phyloP scores from a whole-genome alignment of 345 rosid genomes.

The Lenwebbia sp. region DNA sequence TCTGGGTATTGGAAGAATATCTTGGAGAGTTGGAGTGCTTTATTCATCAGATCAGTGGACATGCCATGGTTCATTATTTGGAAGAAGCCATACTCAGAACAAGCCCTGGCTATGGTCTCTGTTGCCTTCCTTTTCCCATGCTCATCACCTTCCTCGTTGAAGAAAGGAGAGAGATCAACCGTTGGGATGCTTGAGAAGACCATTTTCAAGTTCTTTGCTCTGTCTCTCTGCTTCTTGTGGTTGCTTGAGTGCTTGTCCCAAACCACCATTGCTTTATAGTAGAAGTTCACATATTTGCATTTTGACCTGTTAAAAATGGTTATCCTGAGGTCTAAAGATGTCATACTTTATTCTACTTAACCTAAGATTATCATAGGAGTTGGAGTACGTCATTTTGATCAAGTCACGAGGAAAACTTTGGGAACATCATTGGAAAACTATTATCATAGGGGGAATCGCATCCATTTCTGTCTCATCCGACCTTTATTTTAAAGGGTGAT shows the following conservation, averaged over 20 bases:
- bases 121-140: slow-evolving; percentile 19
- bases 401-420: not conserved
- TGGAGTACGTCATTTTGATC: not conserved
- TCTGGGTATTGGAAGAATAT: slow-evolving; percentile 20
- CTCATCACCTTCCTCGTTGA: slow-evolving; percentile 13
- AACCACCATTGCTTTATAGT: not conserved
- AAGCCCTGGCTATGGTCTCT: slow-evolving; percentile 22
- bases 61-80: slow-evolving; percentile 42
- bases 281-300: not conserved
- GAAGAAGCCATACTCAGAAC: slow-evolving; percentile 39
- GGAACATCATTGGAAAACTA: not conserved
- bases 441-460: not conserved
- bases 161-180: slow-evolving; percentile 33
- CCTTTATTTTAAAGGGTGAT: not conserved
- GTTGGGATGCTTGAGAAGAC: slow-evolving; percentile 16
- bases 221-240: not conserved
- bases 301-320: not conserved
- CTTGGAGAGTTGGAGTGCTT: slow-evolving; percentile 28
- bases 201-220: not conserved
- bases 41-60: slow-evolving; percentile 12
- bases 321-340: not conserved
- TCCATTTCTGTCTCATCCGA: not conserved
- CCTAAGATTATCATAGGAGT: not conserved
- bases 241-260: not conserved
- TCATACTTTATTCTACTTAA: not conserved